These are phyloP conservation scores for Aspergillus sp. DNA, from an alignment of 2,329 filamentous ascomycete genomes.

Conservation along the genomic window DNA sequence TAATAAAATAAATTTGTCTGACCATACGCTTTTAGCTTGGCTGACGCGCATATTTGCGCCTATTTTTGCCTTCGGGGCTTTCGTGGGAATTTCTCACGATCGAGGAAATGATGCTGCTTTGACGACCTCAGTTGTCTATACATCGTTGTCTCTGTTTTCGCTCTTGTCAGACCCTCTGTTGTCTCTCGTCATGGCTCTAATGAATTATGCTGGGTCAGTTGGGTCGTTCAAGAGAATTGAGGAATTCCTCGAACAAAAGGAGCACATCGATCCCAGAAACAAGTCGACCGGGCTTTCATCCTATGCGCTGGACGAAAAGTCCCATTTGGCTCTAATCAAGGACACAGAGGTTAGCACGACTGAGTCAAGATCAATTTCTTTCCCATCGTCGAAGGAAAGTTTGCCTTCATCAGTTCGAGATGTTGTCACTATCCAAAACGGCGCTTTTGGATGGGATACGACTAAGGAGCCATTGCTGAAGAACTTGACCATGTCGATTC, in stretches of 20 bases:
- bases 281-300: constrained; percentile 14
- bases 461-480: constrained; percentile 46
- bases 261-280: constrained; percentile 30
- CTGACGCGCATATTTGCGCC: constrained; percentile 47
- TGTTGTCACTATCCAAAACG: constrained; percentile 47
- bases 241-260: constrained; percentile 44
- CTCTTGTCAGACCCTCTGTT: constrained; percentile 50
- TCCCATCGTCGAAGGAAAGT: constrained; percentile 25
- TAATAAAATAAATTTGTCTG: too few relatives aligned
- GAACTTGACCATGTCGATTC: constrained; percentile 44
- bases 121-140: constrained; percentile 48
- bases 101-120: constrained; percentile 34
- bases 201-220: constrained; percentile 47
- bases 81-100: constrained; percentile 43
- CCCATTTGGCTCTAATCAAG: constrained; percentile 21
- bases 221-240: constrained; percentile 52
- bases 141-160: constrained; percentile 51
- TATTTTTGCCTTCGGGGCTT: constrained; percentile 50
- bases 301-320: constrained; percentile 23
- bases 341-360: constrained; percentile 29
- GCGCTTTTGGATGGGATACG: constrained; percentile 51
- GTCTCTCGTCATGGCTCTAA: constrained; percentile 49
- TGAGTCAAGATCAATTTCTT: constrained; percentile 27
- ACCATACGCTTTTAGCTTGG: constrained; percentile 30
- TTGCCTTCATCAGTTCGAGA: constrained; percentile 21